Base-by-base conservation (phyloP, 2,329 filamentous ascomycete species). In the Curvularia hawaiiensis region DNA sequence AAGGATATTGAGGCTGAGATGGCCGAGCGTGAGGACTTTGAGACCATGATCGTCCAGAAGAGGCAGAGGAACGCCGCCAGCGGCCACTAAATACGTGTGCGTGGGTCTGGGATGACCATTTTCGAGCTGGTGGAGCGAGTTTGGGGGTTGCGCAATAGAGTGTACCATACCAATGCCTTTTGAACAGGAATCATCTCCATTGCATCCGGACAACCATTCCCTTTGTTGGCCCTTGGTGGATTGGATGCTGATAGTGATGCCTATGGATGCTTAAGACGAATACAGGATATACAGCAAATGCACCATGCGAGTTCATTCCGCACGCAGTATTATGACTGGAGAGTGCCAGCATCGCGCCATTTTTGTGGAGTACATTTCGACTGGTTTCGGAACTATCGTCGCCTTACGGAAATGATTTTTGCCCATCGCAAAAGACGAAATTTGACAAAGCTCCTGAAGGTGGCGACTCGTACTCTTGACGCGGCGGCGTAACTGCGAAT, bases 21-120 rank as follows among this genome's bases (percentile, higher is more conserved):
- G 66, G 83, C 83, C 72, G 89, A 91, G 79, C 84, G 88, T 65
- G 81, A 83, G 65, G 88, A 91, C 72, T 79, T 91, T 68, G 89
- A 91, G 77, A 80, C 84, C 64, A 83, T 91, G 80, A 79, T 85
- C 60, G 79, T 90, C 68, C 82, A 78, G 73, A 77, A 77, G 72
- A 71, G 71, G 63, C 58, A 67, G 62, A 64, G 56, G 64, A 71
- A 72, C 55, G 63, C 60, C 40, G 24, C 56, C 35, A 55, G 46
- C 39, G 58, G 59, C 50, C 70, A 73, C 56, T 73, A 70, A 53
- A 60, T 33, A 50, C 62, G 53, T 69, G 63, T 62, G 68, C 59
- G 70, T 55, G 47, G 49, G 55, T 54, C 43, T 52, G 61, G 54
- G 20, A 61, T 60, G 54, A 53, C 50, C 39, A 35, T 54, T 63